Percentiles rank a stretch among this genome's conserved stretches.
phyloP scores from a whole-genome alignment of 2,329 filamentous ascomycete species.

The Calonectria naviculata region DNA sequence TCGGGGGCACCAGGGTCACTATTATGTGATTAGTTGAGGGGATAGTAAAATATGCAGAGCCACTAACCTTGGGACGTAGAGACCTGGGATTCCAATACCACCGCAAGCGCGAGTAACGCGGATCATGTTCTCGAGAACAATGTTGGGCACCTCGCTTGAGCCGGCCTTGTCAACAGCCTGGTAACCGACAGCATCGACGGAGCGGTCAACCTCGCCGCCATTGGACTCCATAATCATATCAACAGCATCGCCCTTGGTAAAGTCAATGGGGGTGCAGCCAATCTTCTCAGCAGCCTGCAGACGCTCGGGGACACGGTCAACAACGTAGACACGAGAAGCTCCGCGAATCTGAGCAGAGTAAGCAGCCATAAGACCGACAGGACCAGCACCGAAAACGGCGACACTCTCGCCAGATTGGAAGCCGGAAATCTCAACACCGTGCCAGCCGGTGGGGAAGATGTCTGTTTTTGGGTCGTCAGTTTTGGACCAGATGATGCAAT shows the following conservation, averaged over 20 bases:
- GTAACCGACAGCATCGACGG: constrained; percentile 75
- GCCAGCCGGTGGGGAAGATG: constrained; percentile 59
- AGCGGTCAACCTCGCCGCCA: constrained; percentile 70
- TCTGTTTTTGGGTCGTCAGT: constrained; percentile 26
- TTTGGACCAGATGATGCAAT: too few relatives aligned
- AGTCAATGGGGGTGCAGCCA: constrained; percentile 70
- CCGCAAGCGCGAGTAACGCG: constrained; percentile 70
- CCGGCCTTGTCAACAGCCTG: constrained; percentile 68
- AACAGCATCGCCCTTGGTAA: constrained; percentile 68
- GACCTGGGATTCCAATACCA: constrained; percentile 69
- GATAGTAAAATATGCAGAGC: background rate
- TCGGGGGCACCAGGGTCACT: constrained; percentile 72
- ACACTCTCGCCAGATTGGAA: constrained; percentile 72
- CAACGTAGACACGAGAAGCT: constrained; percentile 69
- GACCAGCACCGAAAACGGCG: constrained; percentile 73
- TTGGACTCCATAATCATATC: constrained; percentile 70
- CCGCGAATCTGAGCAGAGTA: constrained; percentile 71
- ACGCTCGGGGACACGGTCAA: constrained; percentile 71
- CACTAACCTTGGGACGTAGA: constrained; percentile 53
- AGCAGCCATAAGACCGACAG: constrained; percentile 74
- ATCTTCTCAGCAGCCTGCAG: constrained; percentile 70
- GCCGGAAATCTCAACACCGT: constrained; percentile 66
- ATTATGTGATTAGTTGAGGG: constrained; percentile 40
- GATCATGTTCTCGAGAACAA: constrained; percentile 73
- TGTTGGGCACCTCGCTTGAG: constrained; percentile 69